Base-by-base conservation (phyloP, 2,329 filamentous ascomycete species). In the Sclerotinia nivalis region DNA sequence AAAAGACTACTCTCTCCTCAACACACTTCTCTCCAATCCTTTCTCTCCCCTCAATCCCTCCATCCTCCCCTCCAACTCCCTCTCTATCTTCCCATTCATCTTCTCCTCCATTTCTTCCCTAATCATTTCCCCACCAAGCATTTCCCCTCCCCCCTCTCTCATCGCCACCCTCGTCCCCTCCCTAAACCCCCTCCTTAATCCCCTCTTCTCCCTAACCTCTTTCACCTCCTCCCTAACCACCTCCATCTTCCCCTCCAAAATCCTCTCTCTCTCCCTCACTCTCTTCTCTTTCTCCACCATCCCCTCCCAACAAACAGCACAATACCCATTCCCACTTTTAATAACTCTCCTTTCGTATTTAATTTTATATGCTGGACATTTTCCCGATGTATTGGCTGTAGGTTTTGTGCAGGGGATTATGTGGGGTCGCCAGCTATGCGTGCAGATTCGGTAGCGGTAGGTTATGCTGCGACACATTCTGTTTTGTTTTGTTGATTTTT, bases 391-490 rank as follows among this genome's bases (percentile, higher is more conserved):
- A 8, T 40, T n/a, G 18, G n/a, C 22, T 4, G 61, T 40, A 15
- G 60, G 13, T 12, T 50, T 8, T 2, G 22, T 4, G 12, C 61
- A 64, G 31, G 12, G 47, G 12, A 50, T 52, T 1, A 64, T 7
- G 18, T 40, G 4, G 0, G 61, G 61, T 22, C 61, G 61, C 47
- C 61, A 64, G 15, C n/a, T 64, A 4, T 64, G 61, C 4, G 22
- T 40, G n/a, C 61, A 64, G 47, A 52, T 50, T 9, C 47, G 34
- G 18, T 64, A 64, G 31, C 47, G 47, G 31, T 13, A 64, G 2
- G 47, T 64, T 22, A 64, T 64, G 15, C 61, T 64, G 61, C 47
- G 61, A 4, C 61, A 64, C 61, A 64, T 64, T 25, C 18, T 25
- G 9, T 1, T 43, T 43, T 43, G 40, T 43, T 43, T 15, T 43